These are phyloP conservation scores for Nothophaeocryptopus gaeumannii DNA, from an alignment of 2,329 filamentous ascomycete species.

Conservation along the genomic window DNA sequence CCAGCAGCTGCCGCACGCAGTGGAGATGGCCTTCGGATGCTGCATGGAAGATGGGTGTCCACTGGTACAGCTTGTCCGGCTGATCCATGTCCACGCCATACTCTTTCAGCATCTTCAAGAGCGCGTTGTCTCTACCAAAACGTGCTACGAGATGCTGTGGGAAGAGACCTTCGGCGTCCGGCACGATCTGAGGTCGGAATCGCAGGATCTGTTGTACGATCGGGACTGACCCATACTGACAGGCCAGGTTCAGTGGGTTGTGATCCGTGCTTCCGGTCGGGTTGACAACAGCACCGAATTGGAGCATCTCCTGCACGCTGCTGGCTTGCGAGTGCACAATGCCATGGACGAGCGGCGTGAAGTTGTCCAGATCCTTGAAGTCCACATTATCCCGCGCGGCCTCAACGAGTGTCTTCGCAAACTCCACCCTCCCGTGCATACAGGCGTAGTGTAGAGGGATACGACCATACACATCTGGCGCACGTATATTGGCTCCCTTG, in stretches of 20 bases:
- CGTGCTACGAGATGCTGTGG: slow-evolving; percentile 96
- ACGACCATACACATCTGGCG: slow-evolving; percentile 88
- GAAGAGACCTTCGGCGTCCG: slow-evolving; percentile 92
- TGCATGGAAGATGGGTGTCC: slow-evolving; percentile 94
- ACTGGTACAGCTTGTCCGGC: slow-evolving; percentile 91
- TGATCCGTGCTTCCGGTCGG: slow-evolving; percentile 84
- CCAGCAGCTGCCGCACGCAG: slow-evolving; percentile 77
- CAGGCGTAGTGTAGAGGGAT: slow-evolving; percentile 94
- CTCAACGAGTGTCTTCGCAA: slow-evolving; percentile 30
- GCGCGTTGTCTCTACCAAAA: slow-evolving; percentile 75
- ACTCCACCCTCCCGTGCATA: slow-evolving; percentile 81
- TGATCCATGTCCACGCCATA: slow-evolving; percentile 90
- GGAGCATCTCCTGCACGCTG: slow-evolving; percentile 76
- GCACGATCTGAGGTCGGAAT: slow-evolving; percentile 75
- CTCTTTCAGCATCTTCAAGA: slow-evolving; percentile 75
- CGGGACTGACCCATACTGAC: slow-evolving; percentile 81
- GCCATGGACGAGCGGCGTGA: slow-evolving; percentile 90
- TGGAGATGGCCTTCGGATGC: slow-evolving; percentile 93
- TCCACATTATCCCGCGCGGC: slow-evolving; percentile 72
- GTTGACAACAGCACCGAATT: slow-evolving; percentile 77
- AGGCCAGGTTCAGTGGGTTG: slow-evolving; percentile 90
- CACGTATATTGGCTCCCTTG: slow-evolving; percentile 70
- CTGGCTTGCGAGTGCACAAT: slow-evolving; percentile 83
- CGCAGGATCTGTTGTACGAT: slow-evolving; percentile 83
- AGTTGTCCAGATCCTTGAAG: slow-evolving; percentile 92